Percentiles rank a stretch among this genome's conserved stretches.
Evolutionary conservation across 805 yeast species (phyloP).

Genomic region (Kuraishia ogatae): DNA sequence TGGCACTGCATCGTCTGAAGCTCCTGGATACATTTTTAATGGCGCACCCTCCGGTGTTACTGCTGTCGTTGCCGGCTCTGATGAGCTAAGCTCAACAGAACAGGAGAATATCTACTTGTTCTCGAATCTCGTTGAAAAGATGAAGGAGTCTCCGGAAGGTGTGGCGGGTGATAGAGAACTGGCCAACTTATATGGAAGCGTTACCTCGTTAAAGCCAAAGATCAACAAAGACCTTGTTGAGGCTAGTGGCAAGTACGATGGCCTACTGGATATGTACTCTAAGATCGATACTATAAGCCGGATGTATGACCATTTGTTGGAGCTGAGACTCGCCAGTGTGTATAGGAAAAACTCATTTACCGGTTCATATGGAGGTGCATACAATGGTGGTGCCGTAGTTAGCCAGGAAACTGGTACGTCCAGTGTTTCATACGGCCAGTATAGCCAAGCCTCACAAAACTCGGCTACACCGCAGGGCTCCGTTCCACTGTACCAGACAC

Average conservation of each 20-base stretch:
- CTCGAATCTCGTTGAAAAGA: constrained; percentile 52
- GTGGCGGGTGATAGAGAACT: constrained; percentile 38
- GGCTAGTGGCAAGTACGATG: constrained; percentile 54
- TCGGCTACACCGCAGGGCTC: neutral
- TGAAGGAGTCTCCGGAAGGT: constrained; percentile 33
- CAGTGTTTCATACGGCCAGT: neutral
- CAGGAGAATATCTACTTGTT: constrained; percentile 64
- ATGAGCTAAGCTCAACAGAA: constrained; percentile 47
- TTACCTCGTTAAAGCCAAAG: constrained; percentile 60
- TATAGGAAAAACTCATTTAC: constrained; percentile 5
- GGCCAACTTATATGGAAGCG: constrained; percentile 48
- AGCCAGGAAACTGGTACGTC: neutral
- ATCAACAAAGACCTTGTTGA: constrained; percentile 50
- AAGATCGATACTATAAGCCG: constrained; percentile 69
- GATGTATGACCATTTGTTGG: constrained; percentile 70
- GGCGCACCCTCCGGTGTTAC: neutral
- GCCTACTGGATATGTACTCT: constrained; percentile 62
- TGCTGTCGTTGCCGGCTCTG: constrained; percentile 4
- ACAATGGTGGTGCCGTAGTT: too few relatives aligned
- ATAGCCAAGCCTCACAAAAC: too few relatives aligned
- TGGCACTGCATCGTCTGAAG: constrained; percentile 3
- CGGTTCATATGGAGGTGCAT: neutral
- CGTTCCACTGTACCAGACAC: neutral
- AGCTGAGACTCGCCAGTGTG: constrained; percentile 38
- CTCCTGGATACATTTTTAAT: neutral